phyloP scores from a whole-genome alignment of 306 rosid species.

The Sicyos baderoa region DNA sequence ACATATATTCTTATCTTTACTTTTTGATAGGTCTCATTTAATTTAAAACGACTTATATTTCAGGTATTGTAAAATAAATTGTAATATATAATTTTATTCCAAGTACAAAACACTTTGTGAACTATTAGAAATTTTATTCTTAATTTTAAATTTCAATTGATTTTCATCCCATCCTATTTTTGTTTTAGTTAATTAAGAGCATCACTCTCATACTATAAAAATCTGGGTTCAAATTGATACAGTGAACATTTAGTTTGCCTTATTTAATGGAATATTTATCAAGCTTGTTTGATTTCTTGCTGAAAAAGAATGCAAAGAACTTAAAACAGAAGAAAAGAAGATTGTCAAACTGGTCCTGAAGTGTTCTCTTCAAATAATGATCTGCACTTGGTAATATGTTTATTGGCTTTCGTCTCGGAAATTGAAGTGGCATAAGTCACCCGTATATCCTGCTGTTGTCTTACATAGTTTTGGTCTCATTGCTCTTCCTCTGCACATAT shows the following conservation, averaged over 20 bases:
- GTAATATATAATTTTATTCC: too few species aligned
- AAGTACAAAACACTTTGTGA: too few species aligned
- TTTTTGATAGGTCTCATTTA: neutral
- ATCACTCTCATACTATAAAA: neutral
- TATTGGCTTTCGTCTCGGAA: neutral
- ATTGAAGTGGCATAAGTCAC: conserved; percentile 3
- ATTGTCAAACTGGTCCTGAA: neutral
- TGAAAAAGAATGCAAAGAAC: neutral
- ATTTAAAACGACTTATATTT: neutral
- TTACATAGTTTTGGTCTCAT: neutral
- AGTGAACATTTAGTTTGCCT: neutral
- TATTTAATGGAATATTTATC: neutral
- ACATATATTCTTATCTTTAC: neutral
- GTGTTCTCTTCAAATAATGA: neutral
- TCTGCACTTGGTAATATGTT: neutral
- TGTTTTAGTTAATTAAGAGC: neutral
- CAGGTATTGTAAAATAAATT: neutral
- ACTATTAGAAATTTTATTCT: neutral
- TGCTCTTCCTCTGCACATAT: neutral
- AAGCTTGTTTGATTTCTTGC: neutral
- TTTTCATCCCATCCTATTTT: neutral
- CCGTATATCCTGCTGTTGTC: neutral
- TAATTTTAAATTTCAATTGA: neutral
- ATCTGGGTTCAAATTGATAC: neutral
- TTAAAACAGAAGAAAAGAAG: neutral